Base-by-base conservation (phyloP, 2,329 filamentous ascomycete genomes). In the Diplocarpon rosae region DNA sequence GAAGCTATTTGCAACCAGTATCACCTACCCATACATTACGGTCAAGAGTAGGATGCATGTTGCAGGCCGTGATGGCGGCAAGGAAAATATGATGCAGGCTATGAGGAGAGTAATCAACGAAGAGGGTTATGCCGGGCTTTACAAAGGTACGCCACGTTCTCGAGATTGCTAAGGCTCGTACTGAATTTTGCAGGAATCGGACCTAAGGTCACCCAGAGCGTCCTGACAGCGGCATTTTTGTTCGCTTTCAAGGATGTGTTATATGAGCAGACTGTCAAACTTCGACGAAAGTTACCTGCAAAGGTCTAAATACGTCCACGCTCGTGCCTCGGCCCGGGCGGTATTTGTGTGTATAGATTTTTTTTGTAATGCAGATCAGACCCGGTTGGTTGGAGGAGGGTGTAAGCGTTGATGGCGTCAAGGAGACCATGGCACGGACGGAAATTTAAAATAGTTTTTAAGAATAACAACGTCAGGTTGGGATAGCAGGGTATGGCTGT, bases 1-100 rank as follows among this genome's bases (percentile, higher is more conserved):
- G 65, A 98, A 98, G 75, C 73, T 98, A 52, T 80, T 95, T 50
- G 92, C 92, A 17, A 98, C 92, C 2, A 80, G 74, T 49, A 85
- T 96, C 59, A 98, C 92, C 5, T 98, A 98, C 65, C 92, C 92
- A 10, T 98, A 98, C 64, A 96, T 98, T 64, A 98, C 92, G 4
- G 84, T 98, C 59, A 98, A 98, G 80, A 94, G 88, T 66, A 79
- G 87, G 63, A 95, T 95, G 79, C 92, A 98, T 64, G 87, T 98
- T 49, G 87, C 89, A 24, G 80, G 75, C 50, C 79, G 78, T 58
- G 80, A 79, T 51, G 75, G 76, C n/a, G 80, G 79, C 52, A 83
- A 83, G 66, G 84, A 93, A 67, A 84, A 83, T 55, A 83, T 95
- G 73, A 72, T 80, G 42, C 75, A 80, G 53, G 85, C 80, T 37